Conservation (phyloP, 164 flowering plant species). For the Nelumbo lutea region DNA sequence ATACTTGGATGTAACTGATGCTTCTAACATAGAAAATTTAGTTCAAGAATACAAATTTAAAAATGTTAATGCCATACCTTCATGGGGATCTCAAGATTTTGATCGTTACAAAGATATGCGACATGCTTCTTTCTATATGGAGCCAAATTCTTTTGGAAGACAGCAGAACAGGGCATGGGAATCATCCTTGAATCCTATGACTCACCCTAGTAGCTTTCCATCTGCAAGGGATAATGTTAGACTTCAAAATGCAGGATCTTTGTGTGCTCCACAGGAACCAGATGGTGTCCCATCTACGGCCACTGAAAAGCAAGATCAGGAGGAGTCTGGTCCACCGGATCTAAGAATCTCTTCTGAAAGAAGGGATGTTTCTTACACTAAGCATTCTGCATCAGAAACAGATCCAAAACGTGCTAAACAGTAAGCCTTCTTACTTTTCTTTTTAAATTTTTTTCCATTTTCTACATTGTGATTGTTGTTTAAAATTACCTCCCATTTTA, state of each 20-base stretch:
- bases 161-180: conserved; percentile 49
- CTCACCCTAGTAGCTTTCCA: conserved; percentile 28
- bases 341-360: conserved; percentile 45
- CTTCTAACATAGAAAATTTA: conserved; percentile 33
- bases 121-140: conserved; percentile 40
- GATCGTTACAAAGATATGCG: conserved; percentile 40
- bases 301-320: conserved; percentile 36
- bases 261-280: conserved; percentile 28
- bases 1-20: conserved; percentile 50
- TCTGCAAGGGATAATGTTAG: conserved; percentile 31
- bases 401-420: conserved; percentile 85
- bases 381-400: conserved; percentile 53
- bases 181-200: conserved; percentile 27
- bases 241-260: conserved; percentile 33
- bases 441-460: too few relatives aligned
- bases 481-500: too few relatives aligned
- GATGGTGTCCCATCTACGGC: conserved; percentile 31
- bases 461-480: too few relatives aligned
- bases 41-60: conserved; percentile 37
- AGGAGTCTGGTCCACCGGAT: conserved; percentile 34
- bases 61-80: conserved; percentile 34
- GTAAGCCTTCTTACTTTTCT: conserved; percentile 32
- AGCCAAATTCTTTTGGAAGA: conserved; percentile 30
- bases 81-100: conserved; percentile 54
- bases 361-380: conserved; percentile 41